Conservation (phyloP, 2,329 filamentous ascomycete species). For the Cytospora chrysosperma region DNA sequence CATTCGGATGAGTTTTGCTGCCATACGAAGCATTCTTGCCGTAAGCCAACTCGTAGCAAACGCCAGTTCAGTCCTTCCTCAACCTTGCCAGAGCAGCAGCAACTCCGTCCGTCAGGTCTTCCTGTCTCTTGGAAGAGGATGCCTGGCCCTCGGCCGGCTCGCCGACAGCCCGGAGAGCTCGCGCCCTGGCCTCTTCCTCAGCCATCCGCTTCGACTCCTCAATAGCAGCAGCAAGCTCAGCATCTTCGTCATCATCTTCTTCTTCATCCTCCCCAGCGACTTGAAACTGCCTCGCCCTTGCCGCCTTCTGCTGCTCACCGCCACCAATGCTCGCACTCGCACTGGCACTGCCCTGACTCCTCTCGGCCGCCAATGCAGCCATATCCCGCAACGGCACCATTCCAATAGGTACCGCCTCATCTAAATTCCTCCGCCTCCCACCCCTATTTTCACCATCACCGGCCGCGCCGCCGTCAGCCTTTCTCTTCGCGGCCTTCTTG, state of each 20-base stretch:
- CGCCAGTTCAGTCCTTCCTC: conserved; percentile 40
- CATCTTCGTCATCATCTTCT: conserved; percentile 49
- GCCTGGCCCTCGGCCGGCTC: conserved; percentile 22
- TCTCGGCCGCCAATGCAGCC: conserved; percentile 26
- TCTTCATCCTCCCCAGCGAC: conserved; percentile 36
- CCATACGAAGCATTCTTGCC: too few species aligned
- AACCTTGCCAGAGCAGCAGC: conserved; percentile 61
- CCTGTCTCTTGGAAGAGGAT: conserved; percentile 32
- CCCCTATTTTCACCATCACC: conserved; percentile 17
- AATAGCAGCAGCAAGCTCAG: conserved; percentile 47
- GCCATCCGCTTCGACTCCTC: conserved; percentile 46
- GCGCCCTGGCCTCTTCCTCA: conserved; percentile 30
- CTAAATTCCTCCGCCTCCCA: conserved; percentile 30
- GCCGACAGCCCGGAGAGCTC: conserved; percentile 20
- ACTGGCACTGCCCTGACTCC: conserved; percentile 41
- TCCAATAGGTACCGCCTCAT: conserved; percentile 26
- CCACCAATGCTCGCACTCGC: conserved; percentile 39
- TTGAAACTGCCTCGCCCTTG: conserved; percentile 36
- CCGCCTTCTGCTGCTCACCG: conserved; percentile 8
- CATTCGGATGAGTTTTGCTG: too few species aligned
- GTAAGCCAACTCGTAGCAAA: not conserved
- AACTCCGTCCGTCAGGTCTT: conserved; percentile 55
- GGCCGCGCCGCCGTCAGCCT: conserved; percentile 25
- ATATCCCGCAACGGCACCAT: conserved; percentile 25
- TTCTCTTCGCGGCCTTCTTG: conserved; percentile 62